Evolutionary conservation across 768 basidiomycete species (phyloP).

Genomic region (Rossbeevera mucosa): DNA sequence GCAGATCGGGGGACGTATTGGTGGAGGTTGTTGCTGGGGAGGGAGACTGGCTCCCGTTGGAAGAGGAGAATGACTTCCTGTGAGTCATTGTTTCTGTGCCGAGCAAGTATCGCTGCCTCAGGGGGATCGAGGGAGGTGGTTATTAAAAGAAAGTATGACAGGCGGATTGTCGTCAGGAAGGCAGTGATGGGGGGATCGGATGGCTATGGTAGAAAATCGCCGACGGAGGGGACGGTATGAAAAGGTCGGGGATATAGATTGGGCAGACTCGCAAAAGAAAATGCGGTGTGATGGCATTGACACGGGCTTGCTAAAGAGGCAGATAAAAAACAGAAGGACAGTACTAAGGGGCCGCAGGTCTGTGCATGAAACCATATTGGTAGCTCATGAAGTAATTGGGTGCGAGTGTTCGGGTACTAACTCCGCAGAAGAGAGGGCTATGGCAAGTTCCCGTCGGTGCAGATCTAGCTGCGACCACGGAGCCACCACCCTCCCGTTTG

Average conservation of each 20-base stretch:
- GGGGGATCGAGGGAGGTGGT: slow-evolving; percentile 24
- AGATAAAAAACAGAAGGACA: slow-evolving; percentile 11
- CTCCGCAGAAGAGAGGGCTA: slow-evolving; percentile 27
- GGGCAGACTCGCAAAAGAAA: slow-evolving; percentile 23
- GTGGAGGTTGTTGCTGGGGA: slow-evolving; percentile 41
- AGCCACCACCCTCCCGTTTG: slow-evolving; percentile 12
- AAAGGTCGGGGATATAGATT: slow-evolving; percentile 29
- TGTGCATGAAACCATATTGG: slow-evolving; percentile 32
- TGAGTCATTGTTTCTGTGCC: slow-evolving; percentile 41
- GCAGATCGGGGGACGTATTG: slow-evolving; percentile 44
- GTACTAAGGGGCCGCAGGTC: slow-evolving; percentile 27
- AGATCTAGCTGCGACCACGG: slow-evolving; percentile 27
- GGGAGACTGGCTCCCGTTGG: slow-evolving; percentile 47
- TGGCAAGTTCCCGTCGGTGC: slow-evolving; percentile 27
- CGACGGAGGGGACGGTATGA: slow-evolving; percentile 18
- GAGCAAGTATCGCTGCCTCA: slow-evolving; percentile 17
- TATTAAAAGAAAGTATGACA: slow-evolving; percentile 21
- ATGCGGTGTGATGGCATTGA: slow-evolving; percentile 30
- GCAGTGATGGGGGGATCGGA: slow-evolving; percentile 29
- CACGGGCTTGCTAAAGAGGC: slow-evolving; percentile 30
- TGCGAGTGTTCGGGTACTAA: slow-evolving; percentile 29
- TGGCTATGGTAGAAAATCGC: slow-evolving; percentile 23
- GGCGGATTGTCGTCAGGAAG: slow-evolving; percentile 18
- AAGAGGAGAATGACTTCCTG: slow-evolving; percentile 45
- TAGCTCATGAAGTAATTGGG: slow-evolving; percentile 30